Evolutionary conservation across 192 early-diverging fungal species (phyloP).

Genomic region (Gigaspora rosea): DNA sequence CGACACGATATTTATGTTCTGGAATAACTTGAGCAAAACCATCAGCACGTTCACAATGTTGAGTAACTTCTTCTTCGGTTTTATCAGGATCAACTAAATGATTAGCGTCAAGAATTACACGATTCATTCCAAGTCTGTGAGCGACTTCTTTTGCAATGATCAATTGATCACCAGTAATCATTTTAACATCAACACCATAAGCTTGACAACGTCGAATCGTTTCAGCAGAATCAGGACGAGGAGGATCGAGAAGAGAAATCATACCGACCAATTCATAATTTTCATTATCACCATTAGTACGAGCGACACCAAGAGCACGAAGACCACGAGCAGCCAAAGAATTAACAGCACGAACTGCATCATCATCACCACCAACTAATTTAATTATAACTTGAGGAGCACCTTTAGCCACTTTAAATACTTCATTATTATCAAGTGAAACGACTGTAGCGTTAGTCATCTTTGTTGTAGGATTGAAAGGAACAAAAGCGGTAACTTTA

Average conservation of each 20-base stretch:
- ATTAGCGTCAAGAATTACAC: constrained; percentile 87
- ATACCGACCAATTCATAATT: constrained; percentile 84
- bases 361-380: constrained; percentile 79
- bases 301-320: constrained; percentile 92
- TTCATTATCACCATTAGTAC: constrained; percentile 63
- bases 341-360: constrained; percentile 82
- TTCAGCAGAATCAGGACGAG: constrained; percentile 82
- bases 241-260: constrained; percentile 90
- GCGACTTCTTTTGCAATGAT: constrained; percentile 95
- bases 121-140: constrained; percentile 86
- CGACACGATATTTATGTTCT: constrained; percentile 97
- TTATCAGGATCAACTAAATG: constrained; percentile 78
- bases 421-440: constrained; percentile 74
- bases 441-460: constrained; percentile 87
- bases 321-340: constrained; percentile 80
- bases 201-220: constrained; percentile 83
- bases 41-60: constrained; percentile 86
- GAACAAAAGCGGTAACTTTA: constrained; percentile 88
- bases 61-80: constrained; percentile 79
- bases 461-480: constrained; percentile 93
- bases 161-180: constrained; percentile 96
- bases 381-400: constrained; percentile 91
- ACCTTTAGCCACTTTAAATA: constrained; percentile 91
- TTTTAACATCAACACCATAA: constrained; percentile 92
- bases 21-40: constrained; percentile 98